phyloP scores from a whole-genome alignment of 495 filamentous ascomycete species.

The Penicillium angulare region DNA sequence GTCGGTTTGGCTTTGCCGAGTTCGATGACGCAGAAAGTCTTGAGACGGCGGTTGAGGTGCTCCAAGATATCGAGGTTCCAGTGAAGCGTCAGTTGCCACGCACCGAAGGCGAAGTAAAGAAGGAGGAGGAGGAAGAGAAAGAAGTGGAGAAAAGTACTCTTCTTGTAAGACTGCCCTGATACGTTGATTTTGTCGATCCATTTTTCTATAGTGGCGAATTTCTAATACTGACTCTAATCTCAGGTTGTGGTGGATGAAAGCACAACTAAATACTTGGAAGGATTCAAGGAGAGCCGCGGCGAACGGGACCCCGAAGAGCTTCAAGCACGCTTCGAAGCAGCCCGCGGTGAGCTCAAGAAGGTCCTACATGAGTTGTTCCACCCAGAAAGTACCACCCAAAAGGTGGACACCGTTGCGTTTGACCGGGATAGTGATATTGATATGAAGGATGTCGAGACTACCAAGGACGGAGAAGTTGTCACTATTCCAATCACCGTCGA shows the following conservation, averaged over 20 bases:
- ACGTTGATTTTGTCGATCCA: neutral
- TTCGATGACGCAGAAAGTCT: slow-evolving; percentile 92
- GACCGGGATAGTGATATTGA: slow-evolving; percentile 66
- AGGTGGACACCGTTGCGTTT: slow-evolving; percentile 44
- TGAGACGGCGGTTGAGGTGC: slow-evolving; percentile 78
- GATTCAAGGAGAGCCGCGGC: slow-evolving; percentile 63
- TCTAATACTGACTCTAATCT: slow-evolving; percentile 12
- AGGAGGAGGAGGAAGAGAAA: slow-evolving; percentile 72
- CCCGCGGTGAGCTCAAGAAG: slow-evolving; percentile 60
- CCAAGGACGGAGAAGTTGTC: slow-evolving; percentile 70
- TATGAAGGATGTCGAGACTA: slow-evolving; percentile 65
- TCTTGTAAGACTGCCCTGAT: slow-evolving; percentile 50
- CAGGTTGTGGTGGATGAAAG: slow-evolving; percentile 77
- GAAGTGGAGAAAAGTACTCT: slow-evolving; percentile 71
- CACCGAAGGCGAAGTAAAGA: slow-evolving; percentile 50
- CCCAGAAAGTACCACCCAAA: slow-evolving; percentile 52
- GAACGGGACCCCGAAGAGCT: slow-evolving; percentile 65
- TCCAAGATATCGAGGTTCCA: slow-evolving; percentile 84
- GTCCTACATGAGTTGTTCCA: slow-evolving; percentile 71
- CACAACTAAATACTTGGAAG: slow-evolving; percentile 76
- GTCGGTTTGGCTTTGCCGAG: slow-evolving; percentile 93
- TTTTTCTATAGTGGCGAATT: neutral
- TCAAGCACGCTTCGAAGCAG: slow-evolving; percentile 67
- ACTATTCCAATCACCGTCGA: slow-evolving; percentile 88
- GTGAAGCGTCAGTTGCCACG: slow-evolving; percentile 62